A percentile compares a stretch with the other conserved stretches of the same genome.
These are phyloP conservation scores for Aspergillus haitiensis DNA, from an alignment of 495 filamentous ascomycete genomes.

Conservation along the genomic window DNA sequence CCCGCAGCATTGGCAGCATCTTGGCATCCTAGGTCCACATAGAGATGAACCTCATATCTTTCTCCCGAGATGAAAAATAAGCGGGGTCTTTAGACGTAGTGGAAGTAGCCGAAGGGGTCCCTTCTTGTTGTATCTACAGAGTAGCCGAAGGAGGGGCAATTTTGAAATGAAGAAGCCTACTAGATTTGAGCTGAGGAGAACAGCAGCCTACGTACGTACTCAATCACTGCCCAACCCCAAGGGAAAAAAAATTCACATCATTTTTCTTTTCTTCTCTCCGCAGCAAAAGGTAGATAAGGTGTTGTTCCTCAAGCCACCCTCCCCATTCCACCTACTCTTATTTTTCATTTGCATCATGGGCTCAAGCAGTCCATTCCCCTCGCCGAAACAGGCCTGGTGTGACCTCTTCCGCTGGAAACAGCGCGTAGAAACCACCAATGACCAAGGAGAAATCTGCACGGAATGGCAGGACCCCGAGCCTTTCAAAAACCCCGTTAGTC, in stretches of 20 bases:
- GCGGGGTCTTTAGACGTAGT: not conserved
- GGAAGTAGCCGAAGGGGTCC: not conserved
- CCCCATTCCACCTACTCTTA: not conserved
- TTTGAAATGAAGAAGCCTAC: not conserved
- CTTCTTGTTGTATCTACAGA: not conserved
- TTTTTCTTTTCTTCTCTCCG: not conserved
- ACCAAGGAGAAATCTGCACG: constrained; percentile 47
- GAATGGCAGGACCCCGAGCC: constrained; percentile 63
- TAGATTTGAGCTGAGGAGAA: not conserved
- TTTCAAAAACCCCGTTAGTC: constrained; percentile 60
- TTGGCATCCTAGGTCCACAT: not conserved
- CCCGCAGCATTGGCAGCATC: not conserved
- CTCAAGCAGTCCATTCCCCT: constrained; percentile 36
- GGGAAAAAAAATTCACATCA: not conserved
- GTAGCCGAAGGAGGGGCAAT: not conserved
- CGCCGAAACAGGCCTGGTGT: constrained; percentile 55
- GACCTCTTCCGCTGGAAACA: constrained; percentile 70
- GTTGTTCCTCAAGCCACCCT: not conserved
- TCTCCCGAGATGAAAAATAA: not conserved
- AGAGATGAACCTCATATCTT: not conserved
- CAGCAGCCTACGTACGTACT: not conserved
- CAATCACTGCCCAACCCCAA: not conserved
- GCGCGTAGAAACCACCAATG: constrained; percentile 61
- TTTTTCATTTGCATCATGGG: not conserved
- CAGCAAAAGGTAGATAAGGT: not conserved